Evolutionary conservation across 495 filamentous ascomycete species (phyloP), one percentile per base, ranked within the genome.

Genomic region (Aspergillus conjunctus): DNA sequence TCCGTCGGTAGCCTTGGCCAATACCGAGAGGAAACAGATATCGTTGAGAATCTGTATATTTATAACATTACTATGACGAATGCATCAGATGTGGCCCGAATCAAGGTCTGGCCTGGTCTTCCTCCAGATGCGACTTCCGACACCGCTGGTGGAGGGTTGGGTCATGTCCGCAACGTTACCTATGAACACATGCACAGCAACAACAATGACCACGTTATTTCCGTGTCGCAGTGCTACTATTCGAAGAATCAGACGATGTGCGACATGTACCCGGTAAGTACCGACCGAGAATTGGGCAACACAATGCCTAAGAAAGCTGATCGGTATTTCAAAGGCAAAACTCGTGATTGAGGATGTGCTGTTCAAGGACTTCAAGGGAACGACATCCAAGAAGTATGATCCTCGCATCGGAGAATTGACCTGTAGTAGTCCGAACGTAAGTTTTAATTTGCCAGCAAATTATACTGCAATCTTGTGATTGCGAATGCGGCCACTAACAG

Each of bases 41-140:
- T 54, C 15, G 58, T 60, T 32, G 51, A 53, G 15, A 41, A 60
- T 17, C 12, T 60, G 8, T 54, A 54, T n/a, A 48, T 60, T 34
- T 60, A 54, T 48, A 60, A 60, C 31, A 39, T 54, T n/a, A 60
- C 50, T 18, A 60, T 60, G 58, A 44, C 39, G 20, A 54, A 60
- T 34, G 41, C 58, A 10, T 22, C 39, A 4, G 44, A 53, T 12
- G 37, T 43, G 7, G 58, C 58, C 7, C 58, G 58, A 4, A 53
- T 60, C 51, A 60, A 60, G 51, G 58, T 60, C 15, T 60, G 58
- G 58, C 58, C 58, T 37, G 58, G 51, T 21, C 22, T 45, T 1
- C 32, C 51, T n/a, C 34, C 50, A 1, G 26, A 54, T 18, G 22
- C 39, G 1, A 60, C 39, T 15, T 26, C 39, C 0, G 11, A 17